Base-by-base conservation (phyloP, 129 eudicot genomes). In the Flaveria bidentis region DNA sequence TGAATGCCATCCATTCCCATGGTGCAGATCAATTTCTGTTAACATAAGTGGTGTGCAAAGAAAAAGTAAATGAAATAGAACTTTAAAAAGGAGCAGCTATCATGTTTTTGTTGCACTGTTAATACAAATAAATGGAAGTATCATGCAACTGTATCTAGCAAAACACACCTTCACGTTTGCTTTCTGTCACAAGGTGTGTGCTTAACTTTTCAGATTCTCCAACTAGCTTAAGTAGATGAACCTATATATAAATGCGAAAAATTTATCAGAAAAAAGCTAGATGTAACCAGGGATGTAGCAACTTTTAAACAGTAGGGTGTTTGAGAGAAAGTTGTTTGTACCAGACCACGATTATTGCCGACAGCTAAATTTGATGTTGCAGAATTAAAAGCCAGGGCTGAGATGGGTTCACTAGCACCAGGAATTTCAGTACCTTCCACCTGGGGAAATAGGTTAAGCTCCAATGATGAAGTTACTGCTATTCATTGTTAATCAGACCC, bases 321-420 rank as follows among this genome's bases (percentile, higher is more conserved):
- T 71, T 15, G 58, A 66, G 60, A 66, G 53, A 46, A 57, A 66
- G 72, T 50, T 57, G 45, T 5, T 76, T 85, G 76, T 85, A 92
- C 98, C 92, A 84, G 83, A 81, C 98, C 98, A 86, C 69, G 67
- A 84, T 84, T 85, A 74, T 86, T 83, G 79, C 96, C 96, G 66
- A 85, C 74, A 58, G 94, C 93, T 73, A 90, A 82, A 68, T 77
- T 82, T 73, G 82, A 80, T 67, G 87, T 79, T n/a, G 84, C 60
- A 62, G 89, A 76, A 81, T 74, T 68, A 51, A 90, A 85, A 58
- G 88, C 98, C 84, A 92, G 22, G 46, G 96, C 92, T 77, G 98
- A 88, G 58, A 92, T 71, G 69, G 92, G 74, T 42, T 86, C 88
- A 77, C 66, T 85, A 42, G 83, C 82, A 76, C 94, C 96, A 42